These are phyloP conservation scores for Phytophthora uliginosa DNA, from an alignment of 352 stramenopile genomes.

Conservation along the genomic window DNA sequence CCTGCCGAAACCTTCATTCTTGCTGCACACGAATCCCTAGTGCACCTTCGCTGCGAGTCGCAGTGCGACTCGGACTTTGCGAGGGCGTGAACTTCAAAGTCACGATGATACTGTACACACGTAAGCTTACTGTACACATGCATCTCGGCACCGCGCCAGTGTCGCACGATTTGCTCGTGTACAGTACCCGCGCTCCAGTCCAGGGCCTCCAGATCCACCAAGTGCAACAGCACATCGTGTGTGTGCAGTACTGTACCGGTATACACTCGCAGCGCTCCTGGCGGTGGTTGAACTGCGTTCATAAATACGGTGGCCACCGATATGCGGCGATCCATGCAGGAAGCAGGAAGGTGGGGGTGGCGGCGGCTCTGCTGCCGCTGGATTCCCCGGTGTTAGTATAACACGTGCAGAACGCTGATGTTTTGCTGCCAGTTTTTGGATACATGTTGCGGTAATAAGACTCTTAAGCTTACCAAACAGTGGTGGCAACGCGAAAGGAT, in stretches of 20 bases:
- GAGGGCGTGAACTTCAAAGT: background rate
- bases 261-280: background rate
- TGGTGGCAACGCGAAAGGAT: too few relatives aligned
- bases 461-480: too few relatives aligned
- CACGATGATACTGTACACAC: too few relatives aligned
- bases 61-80: too few relatives aligned
- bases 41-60: constrained; percentile 3
- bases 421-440: too few relatives aligned
- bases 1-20: too few relatives aligned
- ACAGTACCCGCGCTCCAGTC: background rate
- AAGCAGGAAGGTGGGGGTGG: constrained; percentile 2
- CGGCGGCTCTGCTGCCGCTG: background rate
- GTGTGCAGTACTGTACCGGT: background rate
- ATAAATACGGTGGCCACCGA: constrained; percentile 8
- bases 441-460: too few relatives aligned
- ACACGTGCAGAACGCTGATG: too few relatives aligned
- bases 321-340: background rate
- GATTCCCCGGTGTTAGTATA: background rate
- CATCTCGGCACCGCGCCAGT: constrained; percentile 6
- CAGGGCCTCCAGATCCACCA: too few relatives aligned
- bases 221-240: background rate
- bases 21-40: too few relatives aligned
- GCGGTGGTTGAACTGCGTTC: constrained; percentile 10
- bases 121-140: background rate
- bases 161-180: constrained; percentile 16